These are phyloP conservation scores for Fusarium drepaniforme DNA, from an alignment of 2,329 filamentous ascomycete genomes.

Conservation along the genomic window DNA sequence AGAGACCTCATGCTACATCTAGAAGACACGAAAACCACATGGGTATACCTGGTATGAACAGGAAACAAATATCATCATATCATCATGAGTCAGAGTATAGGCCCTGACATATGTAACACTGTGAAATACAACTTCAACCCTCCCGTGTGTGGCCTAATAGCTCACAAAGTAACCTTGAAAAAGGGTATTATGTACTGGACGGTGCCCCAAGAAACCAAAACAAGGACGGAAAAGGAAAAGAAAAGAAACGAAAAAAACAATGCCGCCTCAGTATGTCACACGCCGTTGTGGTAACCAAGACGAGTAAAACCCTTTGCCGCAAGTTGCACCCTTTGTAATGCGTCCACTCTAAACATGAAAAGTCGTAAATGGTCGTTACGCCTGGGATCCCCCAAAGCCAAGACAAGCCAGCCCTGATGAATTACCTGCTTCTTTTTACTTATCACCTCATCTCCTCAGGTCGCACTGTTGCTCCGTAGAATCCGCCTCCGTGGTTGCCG, in stretches of 20 bases:
- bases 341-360: slow-evolving; percentile 37
- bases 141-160: slow-evolving; percentile 20
- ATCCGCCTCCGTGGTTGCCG: slow-evolving; percentile 58
- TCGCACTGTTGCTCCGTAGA: slow-evolving; percentile 67
- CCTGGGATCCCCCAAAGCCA: slow-evolving; percentile 18
- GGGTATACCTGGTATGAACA: background rate
- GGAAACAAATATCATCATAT: slow-evolving; percentile 30
- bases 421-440: slow-evolving; percentile 11
- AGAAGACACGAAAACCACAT: background rate
- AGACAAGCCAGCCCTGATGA: background rate
- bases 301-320: slow-evolving; percentile 27
- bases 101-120: slow-evolving; percentile 24
- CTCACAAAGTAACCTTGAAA: slow-evolving; percentile 18
- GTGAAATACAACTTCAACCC: slow-evolving; percentile 28
- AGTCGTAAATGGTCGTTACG: slow-evolving; percentile 41
- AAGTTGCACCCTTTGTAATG: slow-evolving; percentile 30
- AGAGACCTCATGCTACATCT: background rate
- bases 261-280: slow-evolving; percentile 9
- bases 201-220: background rate
- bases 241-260: slow-evolving; percentile 6
- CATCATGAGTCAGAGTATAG: slow-evolving; percentile 36
- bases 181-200: slow-evolving; percentile 38
- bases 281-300: slow-evolving; percentile 18
- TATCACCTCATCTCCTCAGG: slow-evolving; percentile 62
- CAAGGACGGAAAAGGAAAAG: slow-evolving; percentile 13